Evolutionary conservation across 345 rosid species (phyloP).

Genomic region (Turritis glabra): DNA sequence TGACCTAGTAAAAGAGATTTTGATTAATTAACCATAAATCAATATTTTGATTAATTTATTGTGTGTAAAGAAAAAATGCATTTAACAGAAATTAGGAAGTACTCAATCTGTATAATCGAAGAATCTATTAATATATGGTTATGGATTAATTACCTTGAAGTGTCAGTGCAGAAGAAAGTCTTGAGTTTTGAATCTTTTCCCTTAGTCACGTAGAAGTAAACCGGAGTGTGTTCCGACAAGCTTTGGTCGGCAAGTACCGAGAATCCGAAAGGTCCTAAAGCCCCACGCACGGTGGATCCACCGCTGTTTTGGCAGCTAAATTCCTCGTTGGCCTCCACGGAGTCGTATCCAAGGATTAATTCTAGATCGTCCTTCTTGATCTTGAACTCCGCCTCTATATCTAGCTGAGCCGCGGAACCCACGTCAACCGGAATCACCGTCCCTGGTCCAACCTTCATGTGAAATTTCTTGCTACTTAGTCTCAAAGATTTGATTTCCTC

Average conservation of each 20-base stretch:
- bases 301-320: constrained; percentile 45
- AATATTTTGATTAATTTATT: too few species aligned
- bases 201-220: constrained; percentile 61
- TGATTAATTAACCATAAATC: too few species aligned
- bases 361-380: constrained; percentile 29
- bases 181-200: constrained; percentile 39
- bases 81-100: not conserved
- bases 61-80: constrained; percentile 11
- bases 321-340: constrained; percentile 34
- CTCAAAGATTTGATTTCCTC: constrained; percentile 75
- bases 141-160: constrained; percentile 55
- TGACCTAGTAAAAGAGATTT: too few species aligned
- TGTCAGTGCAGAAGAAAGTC: constrained; percentile 73
- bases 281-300: constrained; percentile 55
- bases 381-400: constrained; percentile 67
- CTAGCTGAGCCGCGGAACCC: constrained; percentile 71
- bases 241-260: constrained; percentile 65
- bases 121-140: not conserved
- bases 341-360: constrained; percentile 36
- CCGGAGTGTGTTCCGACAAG: constrained; percentile 73
- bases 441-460: constrained; percentile 57
- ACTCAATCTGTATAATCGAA: not conserved
- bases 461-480: constrained; percentile 48
- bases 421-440: constrained; percentile 58
- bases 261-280: constrained; percentile 79